These are phyloP conservation scores for Monilinia laxa DNA, from an alignment of 2,329 filamentous ascomycete genomes.

Conservation along the genomic window DNA sequence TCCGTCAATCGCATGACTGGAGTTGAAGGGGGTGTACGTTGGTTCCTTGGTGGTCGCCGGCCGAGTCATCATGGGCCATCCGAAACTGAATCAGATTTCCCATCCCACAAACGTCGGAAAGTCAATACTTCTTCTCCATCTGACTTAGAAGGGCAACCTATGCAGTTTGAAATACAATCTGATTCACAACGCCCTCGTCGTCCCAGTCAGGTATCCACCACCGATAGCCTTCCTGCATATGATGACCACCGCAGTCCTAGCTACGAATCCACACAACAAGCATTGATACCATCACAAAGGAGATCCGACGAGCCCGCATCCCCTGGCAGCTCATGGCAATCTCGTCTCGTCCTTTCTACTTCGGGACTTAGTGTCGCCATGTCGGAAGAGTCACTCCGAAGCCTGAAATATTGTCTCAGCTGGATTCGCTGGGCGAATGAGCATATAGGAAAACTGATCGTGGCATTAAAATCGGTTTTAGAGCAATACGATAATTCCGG, in stretches of 20 bases:
- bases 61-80: constrained; percentile 40
- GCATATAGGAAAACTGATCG: constrained; percentile 73
- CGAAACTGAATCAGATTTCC: constrained; percentile 49
- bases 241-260: constrained; percentile 74
- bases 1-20: constrained; percentile 82
- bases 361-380: constrained; percentile 89
- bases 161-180: constrained; percentile 35
- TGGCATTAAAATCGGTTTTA: constrained; percentile 70
- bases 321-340: constrained; percentile 62
- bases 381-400: constrained; percentile 81
- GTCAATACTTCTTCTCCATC: constrained; percentile 46
- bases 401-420: constrained; percentile 78
- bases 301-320: constrained; percentile 34
- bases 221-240: constrained; percentile 80
- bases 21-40: constrained; percentile 81
- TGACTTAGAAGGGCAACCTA: constrained; percentile 35
- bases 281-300: constrained; percentile 39
- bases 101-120: constrained; percentile 59
- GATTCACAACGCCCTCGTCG: constrained; percentile 38
- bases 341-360: constrained; percentile 82
- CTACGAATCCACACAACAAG: constrained; percentile 61
- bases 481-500: constrained; percentile 69
- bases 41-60: constrained; percentile 66
- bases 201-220: constrained; percentile 45
- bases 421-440: constrained; percentile 81